These are phyloP conservation scores for Cytospora chrysosperma DNA, from an alignment of 2,329 filamentous ascomycete species.

Conservation along the genomic window DNA sequence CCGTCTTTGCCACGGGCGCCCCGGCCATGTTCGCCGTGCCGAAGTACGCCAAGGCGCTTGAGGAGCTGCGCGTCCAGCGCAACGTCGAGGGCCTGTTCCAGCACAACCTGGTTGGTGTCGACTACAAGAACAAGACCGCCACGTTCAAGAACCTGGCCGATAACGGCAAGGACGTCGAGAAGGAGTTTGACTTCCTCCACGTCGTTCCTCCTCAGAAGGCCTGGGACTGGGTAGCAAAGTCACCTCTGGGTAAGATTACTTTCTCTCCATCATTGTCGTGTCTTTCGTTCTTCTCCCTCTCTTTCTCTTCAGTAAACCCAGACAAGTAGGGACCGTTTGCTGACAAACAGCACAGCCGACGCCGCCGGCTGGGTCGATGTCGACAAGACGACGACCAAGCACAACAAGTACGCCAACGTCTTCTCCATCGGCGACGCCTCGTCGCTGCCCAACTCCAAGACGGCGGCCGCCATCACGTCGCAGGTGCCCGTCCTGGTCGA, in stretches of 20 bases:
- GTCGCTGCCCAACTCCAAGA: conserved; percentile 43
- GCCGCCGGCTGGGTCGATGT: conserved; percentile 28
- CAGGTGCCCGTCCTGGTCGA: conserved; percentile 44
- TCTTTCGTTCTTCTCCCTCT: too few relatives aligned
- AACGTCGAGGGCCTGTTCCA: conserved; percentile 40
- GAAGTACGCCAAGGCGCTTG: conserved; percentile 38
- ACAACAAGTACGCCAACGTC: conserved; percentile 37
- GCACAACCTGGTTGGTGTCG: conserved; percentile 38
- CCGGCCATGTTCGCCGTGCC: conserved; percentile 40
- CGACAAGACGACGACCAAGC: conserved; percentile 28
- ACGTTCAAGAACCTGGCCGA: conserved; percentile 36
- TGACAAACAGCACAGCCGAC: conserved; percentile 13
- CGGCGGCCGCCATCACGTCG: conserved; percentile 44
- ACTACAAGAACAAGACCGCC: conserved; percentile 33
- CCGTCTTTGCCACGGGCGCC: conserved; percentile 37
- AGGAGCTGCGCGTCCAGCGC: conserved; percentile 36
- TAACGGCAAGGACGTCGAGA: conserved; percentile 33
- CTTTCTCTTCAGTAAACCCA: too few relatives aligned
- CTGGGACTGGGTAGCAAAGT: conserved; percentile 26
- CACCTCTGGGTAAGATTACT: conserved; percentile 32
- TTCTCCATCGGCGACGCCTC: conserved; percentile 42
- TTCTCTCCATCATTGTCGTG: too few relatives aligned
- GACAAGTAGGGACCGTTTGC: conserved; percentile 30
- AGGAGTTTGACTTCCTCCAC: conserved; percentile 38
- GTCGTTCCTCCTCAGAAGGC: conserved; percentile 34